Evolutionary conservation across 2,329 filamentous ascomycete species (phyloP).

Genomic region (Zymoseptoria brevis): DNA sequence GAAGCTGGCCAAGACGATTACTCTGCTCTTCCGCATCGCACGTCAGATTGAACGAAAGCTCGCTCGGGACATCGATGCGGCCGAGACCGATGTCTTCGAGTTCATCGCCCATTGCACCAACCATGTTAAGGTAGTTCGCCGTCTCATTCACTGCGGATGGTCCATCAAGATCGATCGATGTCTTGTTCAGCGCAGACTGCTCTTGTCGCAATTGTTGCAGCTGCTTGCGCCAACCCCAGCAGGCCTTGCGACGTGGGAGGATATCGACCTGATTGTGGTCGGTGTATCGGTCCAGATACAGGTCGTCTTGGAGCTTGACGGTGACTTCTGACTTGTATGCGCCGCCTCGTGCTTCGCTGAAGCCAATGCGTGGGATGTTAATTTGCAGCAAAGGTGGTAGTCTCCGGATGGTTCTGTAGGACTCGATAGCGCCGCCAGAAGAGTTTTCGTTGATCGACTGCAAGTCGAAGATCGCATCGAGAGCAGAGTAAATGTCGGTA

Average conservation of each 20-base stretch:
- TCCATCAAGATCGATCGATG: constrained; percentile 18
- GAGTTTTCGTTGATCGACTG: constrained; percentile 57
- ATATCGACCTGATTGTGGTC: constrained; percentile 55
- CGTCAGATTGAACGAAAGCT: constrained; percentile 37
- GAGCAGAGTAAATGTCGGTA: constrained; percentile 69
- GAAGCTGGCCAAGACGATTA: constrained; percentile 37
- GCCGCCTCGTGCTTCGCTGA: constrained; percentile 49
- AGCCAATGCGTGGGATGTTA: constrained; percentile 75
- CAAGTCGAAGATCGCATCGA: constrained; percentile 78
- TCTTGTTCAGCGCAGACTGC: constrained; percentile 19
- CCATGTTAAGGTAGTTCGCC: constrained; percentile 37
- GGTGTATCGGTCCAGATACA: constrained; percentile 87
- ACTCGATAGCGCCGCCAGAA: constrained; percentile 47
- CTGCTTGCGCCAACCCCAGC: constrained; percentile 66
- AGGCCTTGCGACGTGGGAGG: constrained; percentile 56
- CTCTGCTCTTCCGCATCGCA: constrained; percentile 38
- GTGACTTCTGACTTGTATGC: constrained; percentile 68
- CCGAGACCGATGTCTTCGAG: constrained; percentile 21
- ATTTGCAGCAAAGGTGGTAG: constrained; percentile 80
- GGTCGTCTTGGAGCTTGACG: constrained; percentile 67
- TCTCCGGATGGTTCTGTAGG: constrained; percentile 57
- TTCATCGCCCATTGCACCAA: constrained; percentile 36
- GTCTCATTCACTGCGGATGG: constrained; percentile 23
- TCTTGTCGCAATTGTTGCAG: constrained; percentile 35
- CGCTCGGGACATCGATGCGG: constrained; percentile 36